Evolutionary conservation across 345 rosid genomes (phyloP), one percentile per base, ranked within the genome.

Genomic region (Carallia brachiata): DNA sequence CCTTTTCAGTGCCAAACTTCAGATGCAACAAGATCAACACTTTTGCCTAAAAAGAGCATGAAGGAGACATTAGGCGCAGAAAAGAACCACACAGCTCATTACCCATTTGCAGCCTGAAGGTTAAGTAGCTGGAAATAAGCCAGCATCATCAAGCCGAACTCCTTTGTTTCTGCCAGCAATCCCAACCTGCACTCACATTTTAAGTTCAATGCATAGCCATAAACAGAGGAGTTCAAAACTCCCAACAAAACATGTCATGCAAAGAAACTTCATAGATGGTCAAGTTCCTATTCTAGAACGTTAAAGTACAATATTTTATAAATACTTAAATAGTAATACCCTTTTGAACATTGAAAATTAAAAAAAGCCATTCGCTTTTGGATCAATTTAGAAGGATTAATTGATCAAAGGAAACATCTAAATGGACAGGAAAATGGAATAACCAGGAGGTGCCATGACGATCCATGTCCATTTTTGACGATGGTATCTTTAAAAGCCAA

Each of bases 131-230:
- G 90, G 95, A 79, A 87, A 94, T 15, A 94, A 73, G 52, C 97
- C 99, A 39, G 96, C 90, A 72, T 94, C 99, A 68, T 94, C 97
- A 31, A 91, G 97, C 59, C 83, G 76, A 79, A 61, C 90, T 62
- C 99, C 97, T 81, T 90, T 30, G 97, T 87, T 53, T 91, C 96
- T 32, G 97, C 96, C 52, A 94, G 78, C 82, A 91, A 73, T 80
- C 99, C 90, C 81, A 91, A 75, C 88, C 97, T 94, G 83, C 78
- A 82, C 30, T 68, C 61, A 36, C 8, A 27, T 40, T 57, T 1
- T 6, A 52, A 52, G 18, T 53, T 36, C 6, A 13, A 16, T 15
- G 7, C 18, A 62, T 1, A 1, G 6, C 19, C 48, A 32, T 39
- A 18, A 16, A 8, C 19, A 19, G 18, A 60, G 44, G 34, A 31